Percentiles rank a stretch among this genome's conserved stretches.
phyloP scores from a whole-genome alignment of 2,329 filamentous ascomycete species.

The Hypoxylon sp. region DNA sequence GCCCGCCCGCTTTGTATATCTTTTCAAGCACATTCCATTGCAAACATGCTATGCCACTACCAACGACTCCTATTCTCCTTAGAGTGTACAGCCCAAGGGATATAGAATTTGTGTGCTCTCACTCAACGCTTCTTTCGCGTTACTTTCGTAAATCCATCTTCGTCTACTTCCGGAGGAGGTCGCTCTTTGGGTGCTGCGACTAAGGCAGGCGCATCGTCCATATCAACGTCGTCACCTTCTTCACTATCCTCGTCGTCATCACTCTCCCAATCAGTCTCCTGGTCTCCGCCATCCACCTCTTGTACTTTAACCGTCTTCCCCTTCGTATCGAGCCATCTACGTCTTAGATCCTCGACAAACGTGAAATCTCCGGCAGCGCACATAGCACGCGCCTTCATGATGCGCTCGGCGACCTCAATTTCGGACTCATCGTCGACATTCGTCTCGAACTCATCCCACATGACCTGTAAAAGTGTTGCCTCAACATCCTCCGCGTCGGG shows the following conservation, averaged over 20 bases:
- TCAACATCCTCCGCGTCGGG: slow-evolving; percentile 86
- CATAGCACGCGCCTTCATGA: slow-evolving; percentile 77
- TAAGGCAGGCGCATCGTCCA: slow-evolving; percentile 77
- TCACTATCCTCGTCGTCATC: slow-evolving; percentile 72
- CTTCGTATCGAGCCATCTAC: slow-evolving; percentile 73
- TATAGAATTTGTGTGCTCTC: slow-evolving; percentile 22
- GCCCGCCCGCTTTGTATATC: slow-evolving; percentile 46
- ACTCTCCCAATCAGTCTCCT: slow-evolving; percentile 68
- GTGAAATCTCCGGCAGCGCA: slow-evolving; percentile 75
- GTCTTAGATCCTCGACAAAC: slow-evolving; percentile 74
- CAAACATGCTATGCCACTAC: slow-evolving; percentile 36
- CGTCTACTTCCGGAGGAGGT: slow-evolving; percentile 79
- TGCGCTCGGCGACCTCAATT: slow-evolving; percentile 78
- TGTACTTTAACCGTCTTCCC: slow-evolving; percentile 68
- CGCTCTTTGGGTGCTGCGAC: slow-evolving; percentile 73
- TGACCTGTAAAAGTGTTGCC: slow-evolving; percentile 86
- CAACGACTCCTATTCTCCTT: slow-evolving; percentile 17
- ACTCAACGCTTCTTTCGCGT: slow-evolving; percentile 73
- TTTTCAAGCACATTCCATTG: slow-evolving; percentile 42
- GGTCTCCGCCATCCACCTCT: slow-evolving; percentile 50
- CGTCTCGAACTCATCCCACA: slow-evolving; percentile 96
- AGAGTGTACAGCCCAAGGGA: slow-evolving; percentile 25
- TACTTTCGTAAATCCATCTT: slow-evolving; percentile 86
- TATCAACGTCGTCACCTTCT: slow-evolving; percentile 72
- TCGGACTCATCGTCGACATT: slow-evolving; percentile 92